phyloP scores from a whole-genome alignment of 208 protist genomes.

The Histomonas meleagridis region DNA sequence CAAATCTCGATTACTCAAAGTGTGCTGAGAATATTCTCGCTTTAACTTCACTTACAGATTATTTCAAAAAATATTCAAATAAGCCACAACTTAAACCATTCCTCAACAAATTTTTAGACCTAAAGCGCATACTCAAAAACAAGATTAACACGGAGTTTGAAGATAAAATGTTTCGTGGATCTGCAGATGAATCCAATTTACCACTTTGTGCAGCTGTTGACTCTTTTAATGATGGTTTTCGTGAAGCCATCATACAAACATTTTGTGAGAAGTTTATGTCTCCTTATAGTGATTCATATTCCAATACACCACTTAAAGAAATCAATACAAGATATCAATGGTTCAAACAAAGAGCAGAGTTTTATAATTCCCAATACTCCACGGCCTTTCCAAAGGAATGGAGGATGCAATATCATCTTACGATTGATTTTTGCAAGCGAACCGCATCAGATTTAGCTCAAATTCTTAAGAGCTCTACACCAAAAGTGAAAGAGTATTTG shows the following conservation, averaged over 20 bases:
- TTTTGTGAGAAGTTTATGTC: neutral
- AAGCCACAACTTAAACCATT: neutral
- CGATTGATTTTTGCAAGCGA: neutral
- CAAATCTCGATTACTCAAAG: neutral
- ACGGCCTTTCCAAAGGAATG: slow-evolving; percentile 1
- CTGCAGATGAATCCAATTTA: neutral
- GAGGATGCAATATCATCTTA: neutral
- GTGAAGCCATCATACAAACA: neutral
- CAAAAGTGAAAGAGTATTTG: slow-evolving; percentile 19
- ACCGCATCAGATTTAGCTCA: neutral
- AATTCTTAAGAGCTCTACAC: neutral
- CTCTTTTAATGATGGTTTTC: neutral
- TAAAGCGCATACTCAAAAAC: neutral
- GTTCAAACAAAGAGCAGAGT: neutral
- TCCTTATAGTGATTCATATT: neutral
- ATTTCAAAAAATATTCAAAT: slow-evolving; percentile 4
- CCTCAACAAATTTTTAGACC: neutral
- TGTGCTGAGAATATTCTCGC: neutral
- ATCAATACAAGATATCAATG: neutral
- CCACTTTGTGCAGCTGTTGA: neutral
- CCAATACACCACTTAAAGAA: neutral
- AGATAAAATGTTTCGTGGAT: neutral
- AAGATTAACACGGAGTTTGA: neutral
- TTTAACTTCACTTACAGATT: neutral
- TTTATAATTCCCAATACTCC: neutral